phyloP scores from a whole-genome alignment of 2,329 filamentous ascomycete genomes.

The Myotisia sp. region DNA sequence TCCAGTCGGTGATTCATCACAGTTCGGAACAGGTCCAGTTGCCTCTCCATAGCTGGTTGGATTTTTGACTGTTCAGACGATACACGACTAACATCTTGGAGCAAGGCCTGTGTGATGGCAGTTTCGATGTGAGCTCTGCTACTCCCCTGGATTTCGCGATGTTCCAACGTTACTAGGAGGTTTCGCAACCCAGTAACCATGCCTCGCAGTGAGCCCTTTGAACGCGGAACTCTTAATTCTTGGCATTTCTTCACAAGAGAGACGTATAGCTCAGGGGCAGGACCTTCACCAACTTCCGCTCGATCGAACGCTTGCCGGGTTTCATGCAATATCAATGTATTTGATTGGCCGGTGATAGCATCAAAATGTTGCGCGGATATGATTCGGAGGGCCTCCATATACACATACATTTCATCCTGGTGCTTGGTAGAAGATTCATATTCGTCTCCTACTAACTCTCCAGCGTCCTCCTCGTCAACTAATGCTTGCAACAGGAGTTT shows the following conservation, averaged over 20 bases:
- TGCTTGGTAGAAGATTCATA: constrained; percentile 74
- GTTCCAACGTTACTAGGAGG: constrained; percentile 45
- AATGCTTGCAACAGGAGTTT: constrained; percentile 59
- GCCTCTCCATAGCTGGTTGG: constrained; percentile 40
- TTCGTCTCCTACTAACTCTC: constrained; percentile 73
- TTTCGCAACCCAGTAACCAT: constrained; percentile 56
- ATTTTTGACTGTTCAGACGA: constrained; percentile 39
- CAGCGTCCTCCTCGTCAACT: constrained; percentile 65
- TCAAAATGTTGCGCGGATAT: constrained; percentile 66
- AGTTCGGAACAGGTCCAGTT: constrained; percentile 59
- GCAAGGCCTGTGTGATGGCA: constrained; percentile 47
- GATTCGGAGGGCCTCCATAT: constrained; percentile 63
- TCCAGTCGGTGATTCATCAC: constrained; percentile 77
- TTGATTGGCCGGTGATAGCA: constrained; percentile 62
- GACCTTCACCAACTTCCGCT: constrained; percentile 51
- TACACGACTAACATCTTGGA: constrained; percentile 45
- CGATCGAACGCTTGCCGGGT: constrained; percentile 45
- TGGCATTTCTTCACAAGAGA: constrained; percentile 35
- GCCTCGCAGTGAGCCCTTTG: constrained; percentile 53
- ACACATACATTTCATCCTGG: constrained; percentile 80
- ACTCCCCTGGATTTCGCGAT: constrained; percentile 41
- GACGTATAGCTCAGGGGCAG: constrained; percentile 52
- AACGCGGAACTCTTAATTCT: constrained; percentile 30
- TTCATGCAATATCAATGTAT: constrained; percentile 61
- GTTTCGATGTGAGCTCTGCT: constrained; percentile 48